Conservation (phyloP, 805 yeast species). For the Hanseniaspora lindneri region DNA sequence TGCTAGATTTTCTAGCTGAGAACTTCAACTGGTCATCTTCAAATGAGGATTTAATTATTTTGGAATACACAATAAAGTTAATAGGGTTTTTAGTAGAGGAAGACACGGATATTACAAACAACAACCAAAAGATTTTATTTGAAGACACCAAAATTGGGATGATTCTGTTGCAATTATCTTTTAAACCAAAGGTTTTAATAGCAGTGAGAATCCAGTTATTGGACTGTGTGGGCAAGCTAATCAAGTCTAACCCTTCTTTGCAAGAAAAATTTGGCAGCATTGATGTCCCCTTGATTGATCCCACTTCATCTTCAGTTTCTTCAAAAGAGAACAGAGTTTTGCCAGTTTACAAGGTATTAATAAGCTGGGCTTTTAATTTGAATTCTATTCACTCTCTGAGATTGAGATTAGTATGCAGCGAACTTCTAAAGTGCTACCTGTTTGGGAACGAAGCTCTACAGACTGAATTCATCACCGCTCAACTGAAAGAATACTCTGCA, state of each 20-base stretch:
- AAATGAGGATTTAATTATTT: conserved; percentile 40
- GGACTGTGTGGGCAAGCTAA: conserved; percentile 63
- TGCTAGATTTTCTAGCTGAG: conserved; percentile 62
- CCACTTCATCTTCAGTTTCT: conserved; percentile 27
- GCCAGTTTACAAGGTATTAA: conserved; percentile 62
- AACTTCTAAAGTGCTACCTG: conserved; percentile 57
- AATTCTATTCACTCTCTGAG: conserved; percentile 81
- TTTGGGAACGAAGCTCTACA: conserved; percentile 52
- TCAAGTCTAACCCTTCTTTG: conserved; percentile 50
- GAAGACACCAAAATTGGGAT: conserved; percentile 48
- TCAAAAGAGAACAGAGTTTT: conserved; percentile 28
- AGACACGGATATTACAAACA: conserved; percentile 51
- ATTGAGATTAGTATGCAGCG: conserved; percentile 59
- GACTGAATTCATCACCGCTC: conserved; percentile 52
- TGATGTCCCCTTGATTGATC: conserved; percentile 87
- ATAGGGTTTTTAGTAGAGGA: conserved; percentile 60
- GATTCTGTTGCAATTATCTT: conserved; percentile 56
- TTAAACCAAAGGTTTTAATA: conserved; percentile 53
- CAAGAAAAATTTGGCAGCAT: conserved; percentile 65
- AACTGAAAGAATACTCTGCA: conserved; percentile 36
- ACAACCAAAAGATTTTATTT: conserved; percentile 51
- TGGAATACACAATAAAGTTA: conserved; percentile 56
- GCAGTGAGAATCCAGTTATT: conserved; percentile 57
- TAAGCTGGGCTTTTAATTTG: conserved; percentile 70
- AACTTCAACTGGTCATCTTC: conserved; percentile 2